Conservation (phyloP, 108 stramenopile species). For the Cyclotella kingstonii region DNA sequence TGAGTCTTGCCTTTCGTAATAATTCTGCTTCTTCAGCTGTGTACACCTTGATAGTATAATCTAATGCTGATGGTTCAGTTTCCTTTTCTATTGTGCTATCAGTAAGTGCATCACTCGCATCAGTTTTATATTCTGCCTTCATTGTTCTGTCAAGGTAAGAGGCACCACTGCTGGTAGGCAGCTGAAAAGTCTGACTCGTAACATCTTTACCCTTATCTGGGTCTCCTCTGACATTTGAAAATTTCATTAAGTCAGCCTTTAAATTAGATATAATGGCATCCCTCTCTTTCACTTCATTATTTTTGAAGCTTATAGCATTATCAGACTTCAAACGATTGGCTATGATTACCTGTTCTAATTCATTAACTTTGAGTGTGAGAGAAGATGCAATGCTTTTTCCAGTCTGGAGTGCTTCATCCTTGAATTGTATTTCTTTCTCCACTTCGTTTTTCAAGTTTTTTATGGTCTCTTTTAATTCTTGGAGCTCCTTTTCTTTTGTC, state of each 20-base stretch:
- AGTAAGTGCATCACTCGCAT: too few species aligned
- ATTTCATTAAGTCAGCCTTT: not conserved
- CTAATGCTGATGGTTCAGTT: too few species aligned
- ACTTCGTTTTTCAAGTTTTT: conserved; percentile 6
- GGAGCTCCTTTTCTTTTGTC: conserved; percentile 7
- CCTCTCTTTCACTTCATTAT: not conserved
- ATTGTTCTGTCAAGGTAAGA: too few species aligned
- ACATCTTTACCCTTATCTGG: not conserved
- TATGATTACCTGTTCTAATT: not conserved
- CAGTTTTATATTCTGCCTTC: too few species aligned
- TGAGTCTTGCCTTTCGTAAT: too few species aligned
- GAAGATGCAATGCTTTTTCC: not conserved
- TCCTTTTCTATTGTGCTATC: too few species aligned
- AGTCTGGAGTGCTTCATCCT: conserved; percentile 6
- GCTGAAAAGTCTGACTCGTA: too few species aligned
- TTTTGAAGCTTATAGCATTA: not conserved
- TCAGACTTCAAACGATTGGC: not conserved
- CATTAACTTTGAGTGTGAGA: conserved; percentile 3
- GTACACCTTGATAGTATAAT: too few species aligned
- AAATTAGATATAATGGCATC: not conserved
- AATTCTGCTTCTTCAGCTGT: too few species aligned
- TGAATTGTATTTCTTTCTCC: not conserved
- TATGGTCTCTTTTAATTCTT: not conserved
- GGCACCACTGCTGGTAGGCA: too few species aligned
- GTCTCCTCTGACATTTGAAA: not conserved